phyloP scores from a whole-genome alignment of 2,329 filamentous ascomycete genomes.

The Aspergillus felis region DNA sequence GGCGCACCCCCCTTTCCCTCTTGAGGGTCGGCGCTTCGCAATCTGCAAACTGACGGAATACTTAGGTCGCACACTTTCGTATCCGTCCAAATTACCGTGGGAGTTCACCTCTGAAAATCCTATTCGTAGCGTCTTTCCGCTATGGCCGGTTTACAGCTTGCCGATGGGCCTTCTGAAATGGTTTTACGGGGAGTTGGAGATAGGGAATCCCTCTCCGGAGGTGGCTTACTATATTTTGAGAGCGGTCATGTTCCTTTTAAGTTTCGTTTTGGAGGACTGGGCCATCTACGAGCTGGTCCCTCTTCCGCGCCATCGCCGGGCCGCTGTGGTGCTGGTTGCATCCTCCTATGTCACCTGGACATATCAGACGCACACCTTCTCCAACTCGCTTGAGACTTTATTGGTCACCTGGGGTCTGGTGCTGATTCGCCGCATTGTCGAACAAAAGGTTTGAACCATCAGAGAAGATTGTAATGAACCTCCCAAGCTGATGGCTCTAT shows the following conservation, averaged over 20 bases:
- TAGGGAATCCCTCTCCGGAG: conserved; percentile 70
- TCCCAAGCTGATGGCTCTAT: conserved; percentile 10
- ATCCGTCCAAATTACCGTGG: conserved; percentile 87
- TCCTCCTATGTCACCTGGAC: conserved; percentile 99
- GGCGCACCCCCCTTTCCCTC: neutral
- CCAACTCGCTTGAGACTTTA: conserved; percentile 92
- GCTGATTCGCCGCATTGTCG: conserved; percentile 78
- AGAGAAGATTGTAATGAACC: conserved; percentile 1
- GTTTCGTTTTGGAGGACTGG: conserved; percentile 97
- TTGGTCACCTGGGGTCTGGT: conserved; percentile 91
- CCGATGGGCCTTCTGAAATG: conserved; percentile 91
- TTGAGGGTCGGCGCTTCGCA: neutral
- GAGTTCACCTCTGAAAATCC: conserved; percentile 87
- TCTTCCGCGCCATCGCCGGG: conserved; percentile 64
- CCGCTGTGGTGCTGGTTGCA: conserved; percentile 78
- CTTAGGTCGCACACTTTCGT: conserved; percentile 87
- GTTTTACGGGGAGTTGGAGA: conserved; percentile 82
- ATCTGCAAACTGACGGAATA: conserved; percentile 4
- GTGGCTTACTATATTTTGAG: conserved; percentile 87
- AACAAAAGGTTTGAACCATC: conserved; percentile 60
- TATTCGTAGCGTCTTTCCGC: conserved; percentile 90
- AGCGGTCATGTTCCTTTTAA: conserved; percentile 86
- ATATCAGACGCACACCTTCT: conserved; percentile 97
- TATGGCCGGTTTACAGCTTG: conserved; percentile 93
- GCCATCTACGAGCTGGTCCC: conserved; percentile 87